phyloP scores from a whole-genome alignment of 2,329 filamentous ascomycete genomes.

The Sphaceloma murrayae region DNA sequence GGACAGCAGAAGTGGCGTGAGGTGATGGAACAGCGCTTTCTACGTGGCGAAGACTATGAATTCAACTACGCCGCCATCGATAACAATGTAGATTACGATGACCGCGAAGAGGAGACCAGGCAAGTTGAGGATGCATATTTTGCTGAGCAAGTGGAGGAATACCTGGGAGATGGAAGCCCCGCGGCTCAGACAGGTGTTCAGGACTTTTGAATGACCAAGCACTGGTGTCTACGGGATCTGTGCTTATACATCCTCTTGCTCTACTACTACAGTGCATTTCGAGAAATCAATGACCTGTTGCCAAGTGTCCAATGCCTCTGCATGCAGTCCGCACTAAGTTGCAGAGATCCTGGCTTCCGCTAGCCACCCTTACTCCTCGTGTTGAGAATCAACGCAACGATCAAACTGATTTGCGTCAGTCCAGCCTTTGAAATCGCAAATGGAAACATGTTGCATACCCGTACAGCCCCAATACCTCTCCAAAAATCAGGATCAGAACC shows the following conservation, averaged over 20 bases:
- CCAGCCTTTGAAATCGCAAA: not conserved
- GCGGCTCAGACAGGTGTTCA: conserved; percentile 41
- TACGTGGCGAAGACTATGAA: conserved; percentile 64
- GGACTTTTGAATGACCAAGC: conserved; percentile 30
- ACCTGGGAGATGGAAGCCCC: conserved; percentile 27
- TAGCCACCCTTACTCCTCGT: conserved; percentile 61
- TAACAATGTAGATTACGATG: conserved; percentile 61
- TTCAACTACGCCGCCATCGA: conserved; percentile 70
- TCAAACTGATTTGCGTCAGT: conserved; percentile 51
- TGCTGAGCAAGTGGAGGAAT: conserved; percentile 55
- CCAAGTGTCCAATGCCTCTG: no score
- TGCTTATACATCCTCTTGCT: not conserved
- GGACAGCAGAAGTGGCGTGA: conserved; percentile 60
- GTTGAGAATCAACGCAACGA: conserved; percentile 88
- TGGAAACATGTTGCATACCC: conserved; percentile 53
- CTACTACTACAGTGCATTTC: no score
- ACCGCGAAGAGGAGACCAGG: conserved; percentile 48
- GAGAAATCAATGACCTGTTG: no score
- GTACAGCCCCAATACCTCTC: conserved; percentile 92
- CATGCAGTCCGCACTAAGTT: no score
- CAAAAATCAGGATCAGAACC: conserved; percentile 97
- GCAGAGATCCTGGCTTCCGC: no score
- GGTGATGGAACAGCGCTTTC: conserved; percentile 64
- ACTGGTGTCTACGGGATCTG: not conserved
- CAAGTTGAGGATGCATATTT: conserved; percentile 68